Evolutionary conservation across 2,329 filamentous ascomycete species (phyloP), one percentile per base, ranked within the genome.

Genomic region (Daldinia sp.): DNA sequence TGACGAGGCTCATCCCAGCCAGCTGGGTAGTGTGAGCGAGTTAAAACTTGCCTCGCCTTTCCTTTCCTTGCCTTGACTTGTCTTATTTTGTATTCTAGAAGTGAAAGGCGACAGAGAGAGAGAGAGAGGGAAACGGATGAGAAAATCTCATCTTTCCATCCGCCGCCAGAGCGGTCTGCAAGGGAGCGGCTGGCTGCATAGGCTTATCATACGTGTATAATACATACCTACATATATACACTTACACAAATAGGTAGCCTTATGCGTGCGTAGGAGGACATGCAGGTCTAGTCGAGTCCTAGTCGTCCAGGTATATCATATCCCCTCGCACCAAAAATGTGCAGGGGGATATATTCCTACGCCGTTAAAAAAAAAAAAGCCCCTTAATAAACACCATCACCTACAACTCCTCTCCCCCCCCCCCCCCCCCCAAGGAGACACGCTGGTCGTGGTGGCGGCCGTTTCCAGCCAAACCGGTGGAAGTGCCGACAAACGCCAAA

Each of bases 151-250:
- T 54, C 18, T 23, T 54, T 53, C 65, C 53, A 28, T 46, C 33
- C 63, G 55, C 55, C n/a, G 33, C 35, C 50, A 46, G 37, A 54
- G 63, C 60, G 44, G 56, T 64, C 64, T 67, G 60, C 56, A 48
- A 60, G 54, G 54, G 63, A 33, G 57, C 64, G 64, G 64, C 37
- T 51, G 60, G 26, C 53, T 41, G 64, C 67, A 64, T 67, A 35
- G 35, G 35, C 15, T 13, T 46, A 57, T 56, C 35, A 46, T 57
- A 55, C 48, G 54, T 42, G 37, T 44, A 57, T 42, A 20, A 20
- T 57, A 54, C 20, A 48, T 42, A 42, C 20, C 4, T 28, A 50
- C 13, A 23, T 28, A n/a, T 7, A 30, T 30, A 33, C 46, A 50
- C 15, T 7, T 23, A 37, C 10, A 23, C 18, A n/a, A 37, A 35